These are phyloP conservation scores for Fusarium abutilonis DNA, from an alignment of 2,329 filamentous ascomycete genomes.

Conservation along the genomic window DNA sequence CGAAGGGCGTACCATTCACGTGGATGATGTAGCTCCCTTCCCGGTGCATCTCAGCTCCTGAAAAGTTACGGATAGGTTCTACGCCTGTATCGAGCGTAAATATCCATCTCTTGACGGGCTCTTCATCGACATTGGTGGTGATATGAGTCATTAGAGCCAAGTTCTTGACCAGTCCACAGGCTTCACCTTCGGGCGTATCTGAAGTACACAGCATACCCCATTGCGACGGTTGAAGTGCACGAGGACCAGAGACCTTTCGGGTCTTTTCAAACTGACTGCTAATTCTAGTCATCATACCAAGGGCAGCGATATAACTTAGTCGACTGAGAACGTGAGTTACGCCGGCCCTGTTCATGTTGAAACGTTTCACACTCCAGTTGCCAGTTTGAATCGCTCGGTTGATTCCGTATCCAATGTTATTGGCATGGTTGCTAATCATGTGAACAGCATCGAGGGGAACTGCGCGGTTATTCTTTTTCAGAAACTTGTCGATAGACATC, in stretches of 20 bases:
- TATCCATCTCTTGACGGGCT: constrained; percentile 85
- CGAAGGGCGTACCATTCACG: constrained; percentile 94
- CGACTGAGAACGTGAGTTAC: constrained; percentile 96
- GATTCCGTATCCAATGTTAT: constrained; percentile 90
- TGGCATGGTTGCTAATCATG: constrained; percentile 84
- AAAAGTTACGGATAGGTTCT: constrained; percentile 74
- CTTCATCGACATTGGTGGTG: constrained; percentile 94
- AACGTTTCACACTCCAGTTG: constrained; percentile 97
- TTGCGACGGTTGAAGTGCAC: constrained; percentile 95
- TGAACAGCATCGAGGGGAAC: constrained; percentile 87
- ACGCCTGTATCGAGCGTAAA: constrained; percentile 89
- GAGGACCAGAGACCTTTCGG: constrained; percentile 92
- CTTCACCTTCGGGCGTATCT: constrained; percentile 98
- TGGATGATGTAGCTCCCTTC: constrained; percentile 89
- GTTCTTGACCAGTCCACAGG: constrained; percentile 97
- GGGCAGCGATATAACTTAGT: constrained; percentile 92
- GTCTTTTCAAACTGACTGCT: constrained; percentile 99
- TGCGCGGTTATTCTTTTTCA: constrained; percentile 92
- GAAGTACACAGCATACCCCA: constrained; percentile 98
- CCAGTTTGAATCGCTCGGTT: constrained; percentile 96
- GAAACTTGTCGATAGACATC: constrained; percentile 90
- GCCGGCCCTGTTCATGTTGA: constrained; percentile 97
- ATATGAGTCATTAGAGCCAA: constrained; percentile 99
- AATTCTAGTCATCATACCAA: constrained; percentile 99
- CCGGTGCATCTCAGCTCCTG: constrained; percentile 85